phyloP scores from a whole-genome alignment of 345 rosid species.

The Pseudoturritis turrita region DNA sequence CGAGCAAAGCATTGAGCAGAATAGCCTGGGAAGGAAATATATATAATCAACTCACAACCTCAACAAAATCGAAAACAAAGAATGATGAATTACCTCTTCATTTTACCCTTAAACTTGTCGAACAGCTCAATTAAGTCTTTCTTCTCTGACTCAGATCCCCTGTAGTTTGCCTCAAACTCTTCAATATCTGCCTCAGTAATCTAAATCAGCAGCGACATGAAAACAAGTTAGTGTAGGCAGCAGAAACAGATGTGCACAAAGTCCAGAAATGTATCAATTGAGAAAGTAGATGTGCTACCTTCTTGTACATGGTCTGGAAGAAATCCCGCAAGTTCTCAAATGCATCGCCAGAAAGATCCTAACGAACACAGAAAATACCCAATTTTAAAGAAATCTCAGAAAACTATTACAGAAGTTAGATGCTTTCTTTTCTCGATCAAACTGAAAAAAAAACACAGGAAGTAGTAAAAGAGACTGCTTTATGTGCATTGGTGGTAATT shows the following conservation, averaged over 20 bases:
- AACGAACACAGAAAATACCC: conserved; percentile 15
- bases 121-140: conserved; percentile 73
- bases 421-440: not conserved
- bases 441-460: not conserved
- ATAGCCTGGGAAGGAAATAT: conserved; percentile 43
- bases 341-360: conserved; percentile 73
- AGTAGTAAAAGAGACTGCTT: not conserved
- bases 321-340: conserved; percentile 56
- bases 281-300: conserved; percentile 36
- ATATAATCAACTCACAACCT: not conserved
- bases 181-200: conserved; percentile 79
- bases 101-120: conserved; percentile 55
- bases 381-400: not conserved
- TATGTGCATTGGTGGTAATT: not conserved
- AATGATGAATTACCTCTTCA: conserved; percentile 53
- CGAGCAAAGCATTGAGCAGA: conserved; percentile 89
- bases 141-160: conserved; percentile 91
- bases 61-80: not conserved
- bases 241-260: not conserved
- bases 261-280: not conserved
- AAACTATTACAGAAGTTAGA: not conserved
- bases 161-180: conserved; percentile 77
- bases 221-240: not conserved
- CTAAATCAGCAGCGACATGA: conserved; percentile 25
- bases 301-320: conserved; percentile 62